These are phyloP conservation scores for Gloeopeniophorella convolvens DNA, from an alignment of 768 basidiomycete species.

Conservation along the genomic window DNA sequence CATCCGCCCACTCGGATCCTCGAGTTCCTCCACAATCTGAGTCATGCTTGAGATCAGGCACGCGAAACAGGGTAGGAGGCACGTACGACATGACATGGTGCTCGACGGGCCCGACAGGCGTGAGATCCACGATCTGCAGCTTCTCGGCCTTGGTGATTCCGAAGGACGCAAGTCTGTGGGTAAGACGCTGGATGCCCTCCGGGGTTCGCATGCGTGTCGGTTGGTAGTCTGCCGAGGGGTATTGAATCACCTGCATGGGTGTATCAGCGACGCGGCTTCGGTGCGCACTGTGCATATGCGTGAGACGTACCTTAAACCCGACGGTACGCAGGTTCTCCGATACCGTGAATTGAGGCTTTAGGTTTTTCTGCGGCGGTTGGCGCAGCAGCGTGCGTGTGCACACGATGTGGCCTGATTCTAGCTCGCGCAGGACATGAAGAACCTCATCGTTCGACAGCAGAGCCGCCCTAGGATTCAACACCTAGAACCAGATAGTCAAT, in stretches of 20 bases:
- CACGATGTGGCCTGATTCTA: conserved; percentile 66
- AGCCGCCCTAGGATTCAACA: conserved; percentile 65
- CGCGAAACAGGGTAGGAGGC: not conserved
- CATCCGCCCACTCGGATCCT: conserved; percentile 68
- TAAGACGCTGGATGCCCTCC: conserved; percentile 56
- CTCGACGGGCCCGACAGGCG: conserved; percentile 75
- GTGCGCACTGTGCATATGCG: not conserved
- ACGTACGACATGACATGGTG: conserved; percentile 86
- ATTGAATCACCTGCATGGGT: conserved; percentile 64
- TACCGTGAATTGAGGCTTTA: conserved; percentile 43
- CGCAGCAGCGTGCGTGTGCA: conserved; percentile 64
- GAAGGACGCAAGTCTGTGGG: conserved; percentile 58
- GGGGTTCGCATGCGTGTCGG: conserved; percentile 61
- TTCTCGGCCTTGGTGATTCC: conserved; percentile 88
- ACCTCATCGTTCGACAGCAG: conserved; percentile 89
- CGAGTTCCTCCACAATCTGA: conserved; percentile 91
- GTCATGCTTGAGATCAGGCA: not conserved
- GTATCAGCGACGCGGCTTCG: not conserved
- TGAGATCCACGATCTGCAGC: conserved; percentile 85
- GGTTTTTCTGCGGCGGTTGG: conserved; percentile 24
- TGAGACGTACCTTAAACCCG: conserved; percentile 63
- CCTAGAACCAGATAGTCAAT: conserved; percentile 34
- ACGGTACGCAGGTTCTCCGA: conserved; percentile 80
- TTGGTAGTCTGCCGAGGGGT: conserved; percentile 71
- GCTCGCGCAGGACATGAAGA: conserved; percentile 64